A percentile compares a stretch with the other conserved stretches of the same genome.
Evolutionary conservation across 2,329 filamentous ascomycete genomes (phyloP).

Genomic region (Neonectria ditissima): DNA sequence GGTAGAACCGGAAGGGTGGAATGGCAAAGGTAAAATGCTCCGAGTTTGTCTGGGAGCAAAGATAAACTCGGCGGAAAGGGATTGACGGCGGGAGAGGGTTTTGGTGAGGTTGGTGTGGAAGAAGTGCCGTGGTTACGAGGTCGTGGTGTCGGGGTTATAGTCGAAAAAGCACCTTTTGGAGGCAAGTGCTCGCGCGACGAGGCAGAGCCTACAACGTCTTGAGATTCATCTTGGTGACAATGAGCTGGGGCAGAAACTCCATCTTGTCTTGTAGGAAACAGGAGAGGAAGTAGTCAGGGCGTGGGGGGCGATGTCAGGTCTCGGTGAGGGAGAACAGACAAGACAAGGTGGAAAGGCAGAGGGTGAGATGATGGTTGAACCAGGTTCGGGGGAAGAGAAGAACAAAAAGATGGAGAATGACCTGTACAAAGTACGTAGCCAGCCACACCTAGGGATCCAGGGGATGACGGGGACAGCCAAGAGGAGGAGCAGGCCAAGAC

Average conservation of each 20-base stretch:
- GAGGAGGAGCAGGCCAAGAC: not conserved
- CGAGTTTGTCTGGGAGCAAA: slow-evolving; percentile 23
- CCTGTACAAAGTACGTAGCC: slow-evolving; percentile 9
- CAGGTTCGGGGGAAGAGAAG: slow-evolving; percentile 18
- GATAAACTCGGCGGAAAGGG: slow-evolving; percentile 23
- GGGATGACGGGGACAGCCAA: slow-evolving; percentile 3
- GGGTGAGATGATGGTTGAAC: slow-evolving; percentile 37
- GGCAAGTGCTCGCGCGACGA: slow-evolving; percentile 39
- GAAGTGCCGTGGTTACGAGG: slow-evolving; percentile 13
- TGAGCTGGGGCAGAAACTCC: slow-evolving; percentile 41
- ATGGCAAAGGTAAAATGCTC: slow-evolving; percentile 1
- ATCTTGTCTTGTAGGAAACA: slow-evolving; percentile 34
- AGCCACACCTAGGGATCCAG: slow-evolving; percentile 11
- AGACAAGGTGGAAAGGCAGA: slow-evolving; percentile 8
- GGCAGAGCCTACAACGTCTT: slow-evolving; percentile 39
- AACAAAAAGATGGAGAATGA: slow-evolving; percentile 23
- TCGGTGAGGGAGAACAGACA: slow-evolving; percentile 45
- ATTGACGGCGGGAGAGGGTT: slow-evolving; percentile 20
- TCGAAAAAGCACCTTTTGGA: slow-evolving; percentile 33
- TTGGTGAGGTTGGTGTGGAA: slow-evolving; percentile 22
- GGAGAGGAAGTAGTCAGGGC: slow-evolving; percentile 39
- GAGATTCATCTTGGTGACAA: slow-evolving; percentile 43
- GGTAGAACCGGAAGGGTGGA: not conserved
- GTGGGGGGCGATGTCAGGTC: slow-evolving; percentile 39
- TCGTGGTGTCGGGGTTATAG: slow-evolving; percentile 27